phyloP scores from a whole-genome alignment of 805 yeast species.

The Cephaloascus fragrans region DNA sequence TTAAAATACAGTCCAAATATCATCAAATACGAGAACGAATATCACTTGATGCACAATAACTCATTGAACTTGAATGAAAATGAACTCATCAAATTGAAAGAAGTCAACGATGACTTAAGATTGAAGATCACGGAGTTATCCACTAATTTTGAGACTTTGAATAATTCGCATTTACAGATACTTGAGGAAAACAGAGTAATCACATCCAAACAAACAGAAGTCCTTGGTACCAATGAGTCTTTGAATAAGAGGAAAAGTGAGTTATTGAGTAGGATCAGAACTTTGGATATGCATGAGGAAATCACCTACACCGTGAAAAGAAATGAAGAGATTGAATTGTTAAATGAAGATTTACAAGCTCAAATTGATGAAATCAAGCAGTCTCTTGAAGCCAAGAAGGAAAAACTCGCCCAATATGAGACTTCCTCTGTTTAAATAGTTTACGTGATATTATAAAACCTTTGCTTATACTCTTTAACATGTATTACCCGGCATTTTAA shows the following conservation, averaged over 20 bases:
- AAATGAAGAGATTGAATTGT: slow-evolving; percentile 5
- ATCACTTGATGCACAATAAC: slow-evolving; percentile 23
- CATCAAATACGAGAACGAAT: slow-evolving; percentile 26
- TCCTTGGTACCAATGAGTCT: slow-evolving; percentile 3
- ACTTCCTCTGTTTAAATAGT: background rate
- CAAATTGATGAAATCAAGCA: background rate
- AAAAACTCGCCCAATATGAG: background rate
- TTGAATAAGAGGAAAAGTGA: slow-evolving; percentile 3
- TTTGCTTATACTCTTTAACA: too few relatives aligned
- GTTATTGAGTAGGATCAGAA: slow-evolving; percentile 6
- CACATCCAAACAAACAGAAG: slow-evolving; percentile 5
- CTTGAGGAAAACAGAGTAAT: slow-evolving; percentile 18
- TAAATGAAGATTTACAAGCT: background rate
- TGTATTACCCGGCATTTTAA: too few relatives aligned
- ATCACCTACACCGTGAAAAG: slow-evolving; percentile 10
- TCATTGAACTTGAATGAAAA: slow-evolving; percentile 9
- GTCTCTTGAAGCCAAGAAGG: background rate
- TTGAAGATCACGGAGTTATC: slow-evolving; percentile 16
- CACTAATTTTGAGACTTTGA: slow-evolving; percentile 17
- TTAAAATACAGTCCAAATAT: slow-evolving; percentile 14
- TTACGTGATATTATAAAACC: too few relatives aligned
- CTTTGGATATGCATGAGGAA: slow-evolving; percentile 12
- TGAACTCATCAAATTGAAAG: slow-evolving; percentile 28
- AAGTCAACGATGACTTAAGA: slow-evolving; percentile 22
- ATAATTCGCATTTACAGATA: slow-evolving; percentile 26